Evolutionary conservation across 1,284 basidiomycete genomes (phyloP).

Genomic region (Microbotryomycetes sp.): DNA sequence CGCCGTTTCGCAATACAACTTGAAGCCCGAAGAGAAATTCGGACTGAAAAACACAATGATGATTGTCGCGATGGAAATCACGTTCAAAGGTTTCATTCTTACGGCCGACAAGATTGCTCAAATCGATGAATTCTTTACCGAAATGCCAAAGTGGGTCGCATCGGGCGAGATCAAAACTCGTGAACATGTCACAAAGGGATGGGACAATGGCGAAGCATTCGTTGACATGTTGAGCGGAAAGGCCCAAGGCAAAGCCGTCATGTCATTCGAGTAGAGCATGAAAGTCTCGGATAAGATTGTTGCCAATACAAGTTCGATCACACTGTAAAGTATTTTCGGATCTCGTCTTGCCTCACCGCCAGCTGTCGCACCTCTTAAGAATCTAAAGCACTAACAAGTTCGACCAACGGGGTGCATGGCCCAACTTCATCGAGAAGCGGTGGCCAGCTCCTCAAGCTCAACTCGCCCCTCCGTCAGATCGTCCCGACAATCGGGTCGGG

Average conservation of each 20-base stretch:
- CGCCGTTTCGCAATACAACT: slow-evolving; percentile 42
- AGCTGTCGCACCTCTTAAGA: neutral
- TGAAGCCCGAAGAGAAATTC: slow-evolving; percentile 34
- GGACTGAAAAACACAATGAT: slow-evolving; percentile 44
- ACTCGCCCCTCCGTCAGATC: too few species aligned
- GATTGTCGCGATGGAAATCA: slow-evolving; percentile 64
- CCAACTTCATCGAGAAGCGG: too few species aligned
- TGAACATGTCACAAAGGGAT: slow-evolving; percentile 29
- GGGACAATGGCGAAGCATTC: slow-evolving; percentile 35
- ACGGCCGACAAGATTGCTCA: slow-evolving; percentile 33
- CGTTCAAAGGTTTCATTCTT: slow-evolving; percentile 65
- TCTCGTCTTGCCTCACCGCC: neutral
- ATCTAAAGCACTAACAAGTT: too few species aligned
- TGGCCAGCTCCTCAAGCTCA: too few species aligned
- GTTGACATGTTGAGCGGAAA: slow-evolving; percentile 24
- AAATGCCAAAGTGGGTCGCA: slow-evolving; percentile 50
- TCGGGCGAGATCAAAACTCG: slow-evolving; percentile 58
- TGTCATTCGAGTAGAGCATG: slow-evolving; percentile 9
- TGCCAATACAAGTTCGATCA: too few species aligned
- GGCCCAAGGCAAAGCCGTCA: slow-evolving; percentile 31
- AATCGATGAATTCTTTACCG: slow-evolving; percentile 38
- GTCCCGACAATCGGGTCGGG: too few species aligned
- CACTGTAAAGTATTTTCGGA: too few species aligned
- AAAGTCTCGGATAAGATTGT: too few species aligned
- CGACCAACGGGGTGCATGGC: too few species aligned